Conservation (phyloP, 176 grass and related monocot species). For the Oryza officinalis region DNA sequence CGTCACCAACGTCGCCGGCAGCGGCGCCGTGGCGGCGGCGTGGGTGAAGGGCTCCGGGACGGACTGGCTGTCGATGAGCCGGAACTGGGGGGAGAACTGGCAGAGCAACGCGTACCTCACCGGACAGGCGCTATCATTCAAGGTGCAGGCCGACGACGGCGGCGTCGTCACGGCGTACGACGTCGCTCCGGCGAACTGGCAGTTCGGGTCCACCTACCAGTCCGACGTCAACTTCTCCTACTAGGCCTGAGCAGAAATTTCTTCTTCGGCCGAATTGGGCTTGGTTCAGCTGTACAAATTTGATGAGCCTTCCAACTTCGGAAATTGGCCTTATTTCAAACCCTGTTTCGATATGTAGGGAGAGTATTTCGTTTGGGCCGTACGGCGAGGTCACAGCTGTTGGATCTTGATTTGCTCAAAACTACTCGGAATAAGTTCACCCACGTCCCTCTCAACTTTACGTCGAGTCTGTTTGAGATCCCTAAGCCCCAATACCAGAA, state of each 20-base stretch:
- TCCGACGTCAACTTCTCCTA: constrained; percentile 38
- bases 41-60: constrained; percentile 44
- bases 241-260: too few relatives aligned
- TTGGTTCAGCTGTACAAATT: not conserved
- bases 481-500: too few relatives aligned
- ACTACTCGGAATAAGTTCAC: too few relatives aligned
- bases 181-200: constrained; percentile 55
- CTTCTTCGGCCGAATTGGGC: not conserved
- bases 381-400: not conserved
- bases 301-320: not conserved
- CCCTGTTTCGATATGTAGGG: not conserved
- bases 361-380: not conserved
- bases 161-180: constrained; percentile 12
- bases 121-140: constrained; percentile 48
- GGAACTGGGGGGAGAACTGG: constrained; percentile 69
- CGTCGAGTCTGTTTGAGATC: too few relatives aligned
- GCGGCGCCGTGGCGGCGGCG: constrained; percentile 49
- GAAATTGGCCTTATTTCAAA: not conserved
- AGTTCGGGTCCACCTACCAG: constrained; percentile 45
- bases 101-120: constrained; percentile 54
- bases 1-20: constrained; percentile 52
- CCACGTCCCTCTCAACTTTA: too few relatives aligned
- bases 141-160: constrained; percentile 54
- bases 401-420: not conserved
- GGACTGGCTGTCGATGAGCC: constrained; percentile 53